Base-by-base conservation (phyloP, 257 asterid species). In the Haberlea rhodopensis region DNA sequence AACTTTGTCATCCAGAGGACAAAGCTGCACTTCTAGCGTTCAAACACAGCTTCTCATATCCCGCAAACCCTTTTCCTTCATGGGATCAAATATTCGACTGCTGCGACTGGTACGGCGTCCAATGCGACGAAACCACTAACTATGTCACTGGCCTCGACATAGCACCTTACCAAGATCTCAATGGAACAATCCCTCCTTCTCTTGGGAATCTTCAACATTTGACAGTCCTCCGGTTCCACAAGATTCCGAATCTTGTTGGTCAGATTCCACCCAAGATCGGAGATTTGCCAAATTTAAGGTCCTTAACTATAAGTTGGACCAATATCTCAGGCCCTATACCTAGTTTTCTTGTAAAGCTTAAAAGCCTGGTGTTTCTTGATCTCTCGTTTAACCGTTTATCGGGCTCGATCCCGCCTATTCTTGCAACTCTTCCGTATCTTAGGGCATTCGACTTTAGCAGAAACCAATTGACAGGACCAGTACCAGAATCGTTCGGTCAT, bases 321-420 rank as follows among this genome's bases (percentile, higher is more conserved):
- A 81, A 75, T 8, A 37, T 81, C 71, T 72, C 81, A n/a, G 83
- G 83, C n/a, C 73, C 68, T 0, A 29, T 81, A 0, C 86, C 81
- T 1, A 6, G 16, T 31, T 78, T 75, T 6, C 68, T 78, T 0
- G 25, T 34, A 15, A 65, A 67, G 0, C 60, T 81, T 3, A 63
- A 63, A 15, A 81, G 61, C 3, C 73, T 77, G 0, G 57, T 13
- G 3, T 46, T 24, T 7, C 83, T 81, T 3, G 67, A 61, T 13
- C 79, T 81, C 10, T 73, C 75, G 0, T 81, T 77, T 52, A 81
- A 81, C 68, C 52, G 53, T 2, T 57, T 81, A 37, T 75, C 81
- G 24, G 86, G 86, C 7, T 45, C 74, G 6, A 62, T 81, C 62
- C 81, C 83, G 1, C 72, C 78, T 40, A 66, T 77, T 1, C 69